Evolutionary conservation across 2,329 filamentous ascomycete genomes (phyloP), one percentile per base, ranked within the genome.

Genomic region (Ceratocystis cubensis): DNA sequence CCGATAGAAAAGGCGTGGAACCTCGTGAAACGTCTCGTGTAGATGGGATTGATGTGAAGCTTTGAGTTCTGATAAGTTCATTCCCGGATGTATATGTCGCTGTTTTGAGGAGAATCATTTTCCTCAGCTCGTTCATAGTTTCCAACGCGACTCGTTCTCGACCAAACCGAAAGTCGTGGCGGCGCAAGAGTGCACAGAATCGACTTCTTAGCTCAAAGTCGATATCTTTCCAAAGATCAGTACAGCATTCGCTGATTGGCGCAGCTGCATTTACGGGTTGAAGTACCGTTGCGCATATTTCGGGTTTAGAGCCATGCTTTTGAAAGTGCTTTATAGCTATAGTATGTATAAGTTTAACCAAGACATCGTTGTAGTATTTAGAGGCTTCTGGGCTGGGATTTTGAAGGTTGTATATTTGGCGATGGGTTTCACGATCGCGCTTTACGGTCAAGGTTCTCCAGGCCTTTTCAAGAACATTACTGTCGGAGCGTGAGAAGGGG

Each of bases 401-500:
- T 8, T 53, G 25, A 17, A 66, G 33, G 8, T 66, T 61, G 50
- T 69, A 71, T 20, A 70, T 74, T 61, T 76, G 75, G 15, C 73
- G 71, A 69, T 86, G 83, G 41, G 79, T 77, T 69, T 76, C 73
- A 68, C 77, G 73, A 74, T 82, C 77, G 69, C 78, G 73, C 67
- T 79, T 74, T 41, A 79, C 78, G 25, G 78, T 75, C 17, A 94
- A 78, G 17, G 79, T 76, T 56, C 86, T 76, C 89, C 92, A 96
- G 45, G 89, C 84, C 69, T 85, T 83, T 73, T 96, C 90, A 13
- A 96, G 79, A 1, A 87, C 85, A 70, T 86, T 84, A 70, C 93
- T 95, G 76, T 96, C 91, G 67, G 84, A 85, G 3, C 80, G 80
- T 0, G 88, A 88, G 75, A 96, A 96, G 0, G 91, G 90, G 56